Conservation (phyloP, 768 basidiomycete genomes). For the Suillus spraguei region DNA sequence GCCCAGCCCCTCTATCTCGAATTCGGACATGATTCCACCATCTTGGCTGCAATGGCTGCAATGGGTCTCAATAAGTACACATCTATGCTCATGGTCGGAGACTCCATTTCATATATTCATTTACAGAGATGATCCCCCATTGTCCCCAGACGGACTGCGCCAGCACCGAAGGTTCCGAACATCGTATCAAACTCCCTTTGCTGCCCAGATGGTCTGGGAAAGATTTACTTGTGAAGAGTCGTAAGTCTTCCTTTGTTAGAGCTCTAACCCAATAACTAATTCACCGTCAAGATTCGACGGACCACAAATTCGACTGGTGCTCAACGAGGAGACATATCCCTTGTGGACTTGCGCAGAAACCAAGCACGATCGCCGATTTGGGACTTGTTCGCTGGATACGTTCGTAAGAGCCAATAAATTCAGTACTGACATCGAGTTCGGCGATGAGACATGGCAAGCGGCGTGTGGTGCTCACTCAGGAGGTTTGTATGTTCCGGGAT, state of each 20-base stretch:
- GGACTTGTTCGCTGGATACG: slow-evolving; percentile 34
- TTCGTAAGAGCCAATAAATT: slow-evolving; percentile 29
- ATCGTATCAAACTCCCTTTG: slow-evolving; percentile 39
- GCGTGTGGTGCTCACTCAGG: slow-evolving; percentile 29
- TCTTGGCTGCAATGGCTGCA: slow-evolving; percentile 41
- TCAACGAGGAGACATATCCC: slow-evolving; percentile 38
- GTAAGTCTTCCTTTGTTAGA: slow-evolving; percentile 13
- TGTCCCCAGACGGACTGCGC: slow-evolving; percentile 30
- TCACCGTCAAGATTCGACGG: slow-evolving; percentile 18
- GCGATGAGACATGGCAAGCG: slow-evolving; percentile 35
- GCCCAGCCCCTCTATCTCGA: slow-evolving; percentile 39
- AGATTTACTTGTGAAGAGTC: slow-evolving; percentile 34
- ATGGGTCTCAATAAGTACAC: slow-evolving; percentile 39
- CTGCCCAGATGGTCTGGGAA: slow-evolving; percentile 41
- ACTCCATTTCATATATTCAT: not conserved
- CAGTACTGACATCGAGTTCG: slow-evolving; percentile 26
- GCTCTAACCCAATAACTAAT: not conserved
- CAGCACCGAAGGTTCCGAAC: slow-evolving; percentile 32
- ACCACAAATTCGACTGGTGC: slow-evolving; percentile 37
- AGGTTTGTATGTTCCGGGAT: not conserved
- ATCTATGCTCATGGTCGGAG: not conserved
- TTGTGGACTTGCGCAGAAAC: slow-evolving; percentile 30
- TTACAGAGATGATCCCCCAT: slow-evolving; percentile 29
- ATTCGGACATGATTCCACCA: slow-evolving; percentile 45
- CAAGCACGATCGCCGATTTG: slow-evolving; percentile 26